These are phyloP conservation scores for Ophioceras dolichostomum DNA, from an alignment of 2,329 filamentous ascomycete species.

Conservation along the genomic window DNA sequence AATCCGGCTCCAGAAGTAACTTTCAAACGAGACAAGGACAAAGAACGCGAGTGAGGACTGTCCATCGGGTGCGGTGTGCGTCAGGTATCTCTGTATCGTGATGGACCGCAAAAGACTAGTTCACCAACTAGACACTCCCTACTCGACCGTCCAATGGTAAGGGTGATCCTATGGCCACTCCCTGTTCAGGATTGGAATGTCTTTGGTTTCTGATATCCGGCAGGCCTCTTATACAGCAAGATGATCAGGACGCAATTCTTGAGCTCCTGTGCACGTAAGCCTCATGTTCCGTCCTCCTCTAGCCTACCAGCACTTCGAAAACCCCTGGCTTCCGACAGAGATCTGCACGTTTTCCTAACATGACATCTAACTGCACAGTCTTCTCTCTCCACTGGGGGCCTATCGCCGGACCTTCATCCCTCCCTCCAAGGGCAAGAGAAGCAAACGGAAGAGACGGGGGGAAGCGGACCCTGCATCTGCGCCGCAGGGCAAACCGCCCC, in stretches of 20 bases:
- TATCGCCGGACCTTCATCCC: conserved; percentile 41
- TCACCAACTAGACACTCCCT: conserved; percentile 55
- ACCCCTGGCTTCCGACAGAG: no score
- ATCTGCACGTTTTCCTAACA: no score
- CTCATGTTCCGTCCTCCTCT: no score
- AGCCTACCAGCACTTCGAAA: no score
- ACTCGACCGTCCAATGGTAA: conserved; percentile 48
- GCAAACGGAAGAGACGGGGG: conserved; percentile 37
- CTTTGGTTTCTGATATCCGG: conserved; percentile 1
- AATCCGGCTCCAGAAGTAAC: no score
- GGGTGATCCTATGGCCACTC: no score
- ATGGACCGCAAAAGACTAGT: conserved; percentile 47
- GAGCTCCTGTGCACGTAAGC: conserved; percentile 46
- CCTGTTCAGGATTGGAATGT: no score
- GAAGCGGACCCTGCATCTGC: conserved; percentile 10
- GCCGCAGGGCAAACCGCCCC: conserved; percentile 16
- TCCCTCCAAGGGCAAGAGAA: conserved; percentile 49
- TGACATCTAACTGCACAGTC: no score
- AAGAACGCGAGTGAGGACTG: no score
- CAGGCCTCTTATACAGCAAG: conserved; percentile 47
- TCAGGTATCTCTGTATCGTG: not conserved
- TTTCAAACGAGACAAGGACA: no score
- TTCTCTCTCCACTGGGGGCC: conserved; percentile 51
- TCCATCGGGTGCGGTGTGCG: no score
- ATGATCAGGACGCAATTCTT: conserved; percentile 51